These are phyloP conservation scores for Digitaria exilis DNA, from an alignment of 202 grass and related monocot genomes.

Conservation along the genomic window DNA sequence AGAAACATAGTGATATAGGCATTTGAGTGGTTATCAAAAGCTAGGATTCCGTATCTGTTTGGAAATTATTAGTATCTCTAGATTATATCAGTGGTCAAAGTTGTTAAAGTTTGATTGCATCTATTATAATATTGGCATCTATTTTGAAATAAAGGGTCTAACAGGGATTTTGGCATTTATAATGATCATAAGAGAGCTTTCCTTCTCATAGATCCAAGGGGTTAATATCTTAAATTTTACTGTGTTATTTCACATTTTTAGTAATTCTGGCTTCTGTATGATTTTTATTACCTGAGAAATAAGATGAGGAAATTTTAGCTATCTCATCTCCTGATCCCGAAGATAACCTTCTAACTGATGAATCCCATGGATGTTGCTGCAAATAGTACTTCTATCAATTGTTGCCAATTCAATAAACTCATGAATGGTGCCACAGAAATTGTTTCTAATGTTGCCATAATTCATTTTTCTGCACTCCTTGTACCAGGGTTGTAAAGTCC, in stretches of 20 bases:
- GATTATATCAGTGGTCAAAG: not conserved
- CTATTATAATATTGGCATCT: not conserved
- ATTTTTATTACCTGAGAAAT: not conserved
- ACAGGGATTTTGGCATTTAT: not conserved
- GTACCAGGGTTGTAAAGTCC: not conserved
- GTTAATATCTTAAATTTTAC: not conserved
- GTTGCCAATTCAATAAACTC: not conserved
- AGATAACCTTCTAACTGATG: not conserved
- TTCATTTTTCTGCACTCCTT: not conserved
- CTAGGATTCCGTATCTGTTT: not conserved
- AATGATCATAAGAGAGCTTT: not conserved
- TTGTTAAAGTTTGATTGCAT: not conserved
- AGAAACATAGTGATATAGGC: not conserved
- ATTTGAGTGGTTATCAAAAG: not conserved
- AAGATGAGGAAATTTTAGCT: not conserved
- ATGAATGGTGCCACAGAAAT: not conserved
- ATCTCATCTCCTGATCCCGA: not conserved
- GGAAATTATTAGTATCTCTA: not conserved
- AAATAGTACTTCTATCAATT: not conserved
- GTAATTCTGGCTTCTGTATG: not conserved
- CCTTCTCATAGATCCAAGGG: too few relatives aligned
- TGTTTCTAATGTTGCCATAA: not conserved
- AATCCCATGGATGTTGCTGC: not conserved
- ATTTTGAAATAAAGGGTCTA: not conserved
- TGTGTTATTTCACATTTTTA: not conserved